These are phyloP conservation scores for Cladosporium sp. DNA, from an alignment of 2,329 filamentous ascomycete species.

Conservation along the genomic window DNA sequence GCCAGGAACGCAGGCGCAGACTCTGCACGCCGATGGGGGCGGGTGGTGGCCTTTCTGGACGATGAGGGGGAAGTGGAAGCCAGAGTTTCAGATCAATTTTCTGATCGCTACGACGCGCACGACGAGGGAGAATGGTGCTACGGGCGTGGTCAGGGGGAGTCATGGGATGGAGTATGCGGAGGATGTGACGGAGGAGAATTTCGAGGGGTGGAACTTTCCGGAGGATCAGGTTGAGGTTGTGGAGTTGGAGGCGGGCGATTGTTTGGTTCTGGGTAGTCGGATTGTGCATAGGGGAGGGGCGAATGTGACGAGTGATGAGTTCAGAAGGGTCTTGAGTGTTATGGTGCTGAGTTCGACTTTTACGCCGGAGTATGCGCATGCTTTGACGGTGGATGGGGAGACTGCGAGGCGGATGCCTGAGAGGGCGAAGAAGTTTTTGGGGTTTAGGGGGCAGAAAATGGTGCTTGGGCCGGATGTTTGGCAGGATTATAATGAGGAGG, in stretches of 20 bases:
- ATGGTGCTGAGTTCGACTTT: background rate
- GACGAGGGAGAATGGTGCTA: background rate
- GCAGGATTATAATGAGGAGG: background rate
- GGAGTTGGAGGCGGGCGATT: background rate
- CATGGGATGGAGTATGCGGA: background rate
- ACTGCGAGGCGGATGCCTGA: background rate
- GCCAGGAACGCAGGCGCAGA: background rate
- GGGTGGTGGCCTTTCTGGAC: background rate
- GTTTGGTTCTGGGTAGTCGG: background rate
- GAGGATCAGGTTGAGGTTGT: background rate
- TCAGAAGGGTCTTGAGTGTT: background rate
- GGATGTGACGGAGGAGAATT: background rate
- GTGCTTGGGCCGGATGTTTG: background rate
- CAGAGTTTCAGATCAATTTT: background rate
- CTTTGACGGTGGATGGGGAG: background rate
- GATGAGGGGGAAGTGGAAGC: background rate
- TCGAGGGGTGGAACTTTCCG: background rate
- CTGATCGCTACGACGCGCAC: background rate
- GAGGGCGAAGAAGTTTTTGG: background rate
- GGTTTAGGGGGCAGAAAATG: background rate
- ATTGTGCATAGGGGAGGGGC: background rate
- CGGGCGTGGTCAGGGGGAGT: background rate
- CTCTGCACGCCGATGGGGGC: background rate
- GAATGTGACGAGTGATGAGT: background rate
- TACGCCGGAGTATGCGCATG: background rate